phyloP scores from a whole-genome alignment of 352 stramenopile genomes.

The Phytophthora crassamura region DNA sequence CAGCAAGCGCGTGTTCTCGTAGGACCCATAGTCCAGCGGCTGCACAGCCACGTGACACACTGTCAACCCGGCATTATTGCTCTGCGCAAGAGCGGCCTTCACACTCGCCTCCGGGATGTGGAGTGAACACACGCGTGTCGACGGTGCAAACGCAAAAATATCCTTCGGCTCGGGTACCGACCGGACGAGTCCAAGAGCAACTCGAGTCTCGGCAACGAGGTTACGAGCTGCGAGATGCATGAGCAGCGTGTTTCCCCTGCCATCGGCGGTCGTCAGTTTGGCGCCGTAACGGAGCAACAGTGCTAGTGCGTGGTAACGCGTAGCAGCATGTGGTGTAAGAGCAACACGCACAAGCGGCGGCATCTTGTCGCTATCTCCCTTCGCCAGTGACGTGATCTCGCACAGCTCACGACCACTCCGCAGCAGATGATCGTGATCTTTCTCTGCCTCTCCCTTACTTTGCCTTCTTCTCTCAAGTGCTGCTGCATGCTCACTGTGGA shows the following conservation, averaged over 20 bases:
- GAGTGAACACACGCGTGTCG: conserved; percentile 46
- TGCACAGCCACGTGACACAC: conserved; percentile 70
- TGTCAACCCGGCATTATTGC: conserved; percentile 54
- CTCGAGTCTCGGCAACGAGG: conserved; percentile 46
- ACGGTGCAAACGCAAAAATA: conserved; percentile 31
- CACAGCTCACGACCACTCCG: conserved; percentile 45
- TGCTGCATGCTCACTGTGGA: conserved; percentile 33
- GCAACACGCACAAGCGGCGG: conserved; percentile 53
- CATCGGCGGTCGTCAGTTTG: conserved; percentile 55
- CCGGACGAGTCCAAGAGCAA: conserved; percentile 55
- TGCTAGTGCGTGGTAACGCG: conserved; percentile 49
- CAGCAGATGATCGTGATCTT: conserved; percentile 24
- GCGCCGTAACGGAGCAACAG: conserved; percentile 68
- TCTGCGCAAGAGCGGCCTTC: conserved; percentile 46
- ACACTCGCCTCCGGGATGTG: conserved; percentile 53
- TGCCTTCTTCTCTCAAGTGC: conserved; percentile 19
- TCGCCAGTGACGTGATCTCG: conserved; percentile 41
- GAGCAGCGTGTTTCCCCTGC: conserved; percentile 62
- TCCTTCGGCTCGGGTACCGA: conserved; percentile 49
- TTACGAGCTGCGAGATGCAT: conserved; percentile 70
- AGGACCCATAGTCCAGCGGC: conserved; percentile 63
- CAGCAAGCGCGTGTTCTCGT: conserved; percentile 66
- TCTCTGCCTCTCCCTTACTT: not conserved
- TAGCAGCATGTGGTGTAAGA: conserved; percentile 37
- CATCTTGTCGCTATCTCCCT: conserved; percentile 39